These are phyloP conservation scores for Lagenidium giganteum DNA, from an alignment of 352 stramenopile genomes.

Conservation along the genomic window DNA sequence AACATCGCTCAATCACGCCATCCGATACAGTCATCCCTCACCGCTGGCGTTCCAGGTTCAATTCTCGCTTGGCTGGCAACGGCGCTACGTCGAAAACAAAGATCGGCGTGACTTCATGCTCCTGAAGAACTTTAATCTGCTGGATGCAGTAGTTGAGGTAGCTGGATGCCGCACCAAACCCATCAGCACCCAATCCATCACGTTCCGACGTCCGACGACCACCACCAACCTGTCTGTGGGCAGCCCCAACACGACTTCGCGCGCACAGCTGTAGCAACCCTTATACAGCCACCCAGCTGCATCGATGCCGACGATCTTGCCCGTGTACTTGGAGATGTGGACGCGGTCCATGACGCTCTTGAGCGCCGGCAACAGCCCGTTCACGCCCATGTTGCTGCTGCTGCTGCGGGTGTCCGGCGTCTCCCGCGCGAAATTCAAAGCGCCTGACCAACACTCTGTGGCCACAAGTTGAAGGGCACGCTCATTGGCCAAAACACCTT, in stretches of 20 bases:
- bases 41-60: conserved; percentile 46
- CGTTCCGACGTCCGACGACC: not conserved
- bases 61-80: conserved; percentile 81
- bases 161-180: conserved; percentile 11
- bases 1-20: not conserved
- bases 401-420: not conserved
- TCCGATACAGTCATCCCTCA: conserved; percentile 8
- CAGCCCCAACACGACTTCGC: conserved; percentile 70
- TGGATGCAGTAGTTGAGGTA: conserved; percentile 88
- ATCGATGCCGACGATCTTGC: conserved; percentile 73
- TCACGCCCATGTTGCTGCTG: conserved; percentile 23
- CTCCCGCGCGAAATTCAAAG: conserved; percentile 16
- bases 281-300: conserved; percentile 86
- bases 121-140: conserved; percentile 83
- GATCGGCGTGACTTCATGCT: conserved; percentile 79
- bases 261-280: conserved; percentile 82
- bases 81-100: conserved; percentile 94
- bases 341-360: conserved; percentile 72
- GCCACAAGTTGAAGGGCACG: not conserved
- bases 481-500: conserved; percentile 10
- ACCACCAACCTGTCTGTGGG: conserved; percentile 41
- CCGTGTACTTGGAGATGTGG: conserved; percentile 72
- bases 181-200: not conserved
- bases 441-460: not conserved
- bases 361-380: conserved; percentile 45